These are phyloP conservation scores for Xylariaceae sp. DNA, from an alignment of 2,329 filamentous ascomycete genomes.

Conservation along the genomic window DNA sequence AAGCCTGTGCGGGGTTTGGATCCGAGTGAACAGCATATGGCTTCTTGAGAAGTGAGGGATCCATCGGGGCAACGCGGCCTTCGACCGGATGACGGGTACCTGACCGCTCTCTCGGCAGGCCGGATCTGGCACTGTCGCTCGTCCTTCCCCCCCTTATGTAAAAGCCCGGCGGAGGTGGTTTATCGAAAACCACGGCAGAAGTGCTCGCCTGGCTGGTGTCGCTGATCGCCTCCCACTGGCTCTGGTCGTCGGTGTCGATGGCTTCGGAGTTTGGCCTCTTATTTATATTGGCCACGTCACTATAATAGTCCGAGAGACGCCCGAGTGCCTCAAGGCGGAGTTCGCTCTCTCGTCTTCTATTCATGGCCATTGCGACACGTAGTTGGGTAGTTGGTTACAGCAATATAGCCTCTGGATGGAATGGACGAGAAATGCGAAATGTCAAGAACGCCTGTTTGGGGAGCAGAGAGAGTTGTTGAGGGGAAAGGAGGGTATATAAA, in stretches of 20 bases:
- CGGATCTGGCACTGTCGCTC: background rate
- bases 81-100: background rate
- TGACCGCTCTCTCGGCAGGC: background rate
- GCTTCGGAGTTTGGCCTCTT: background rate
- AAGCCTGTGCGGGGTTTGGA: background rate
- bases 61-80: no score
- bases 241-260: background rate
- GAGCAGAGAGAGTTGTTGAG: background rate
- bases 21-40: background rate
- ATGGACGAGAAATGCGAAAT: background rate
- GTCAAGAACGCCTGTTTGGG: background rate
- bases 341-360: conserved; percentile 12
- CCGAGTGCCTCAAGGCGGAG: conserved; percentile 20
- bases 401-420: background rate
- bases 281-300: conserved; percentile 12
- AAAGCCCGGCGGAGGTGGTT: conserved; percentile 10
- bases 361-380: background rate
- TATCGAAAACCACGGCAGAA: conserved; percentile 10
- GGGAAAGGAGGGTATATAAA: background rate
- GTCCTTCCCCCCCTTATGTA: background rate
- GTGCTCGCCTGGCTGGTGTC: conserved; percentile 10
- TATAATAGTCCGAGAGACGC: conserved; percentile 15
- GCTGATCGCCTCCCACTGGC: conserved; percentile 4
- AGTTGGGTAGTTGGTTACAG: background rate
- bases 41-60: background rate